Base-by-base conservation (phyloP, 1,284 basidiomycete genomes). In the Cystobasidium sp. region DNA sequence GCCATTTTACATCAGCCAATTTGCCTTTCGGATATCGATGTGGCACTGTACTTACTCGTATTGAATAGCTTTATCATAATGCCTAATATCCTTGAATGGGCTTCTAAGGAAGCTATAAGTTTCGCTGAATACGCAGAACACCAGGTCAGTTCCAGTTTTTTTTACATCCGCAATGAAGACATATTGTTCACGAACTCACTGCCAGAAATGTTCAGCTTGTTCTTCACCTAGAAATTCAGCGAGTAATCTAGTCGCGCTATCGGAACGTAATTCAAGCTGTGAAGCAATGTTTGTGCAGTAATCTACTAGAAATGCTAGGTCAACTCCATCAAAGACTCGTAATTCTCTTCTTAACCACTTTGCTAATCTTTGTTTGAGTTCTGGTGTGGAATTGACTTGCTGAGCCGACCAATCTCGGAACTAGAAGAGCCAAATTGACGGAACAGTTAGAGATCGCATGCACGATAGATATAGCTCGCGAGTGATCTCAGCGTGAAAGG, bases 341-440 rank as follows among this genome's bases (percentile, higher is more conserved):
- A 83, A 75, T 76, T 83, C 82, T 16, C 82, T 73, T 0, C 80
- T 68, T 6, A 80, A 59, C 68, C 82, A 82, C 58, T 76, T 76
- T 67, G 77, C 77, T 18, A 80, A 69, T 67, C 73, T 74, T 12
- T 73, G 71, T 58, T 78, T 78, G 18, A 78, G 20, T 37, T 76
- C 71, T 41, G 78, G 10, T 56, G 75, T 67, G 31, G 37, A 22
- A 5, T 75, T 71, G 20, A 81, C 77, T 3, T 74, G 75, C 16
- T 76, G 59, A 6, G 80, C 78, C 0, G 76, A 77, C 51, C 71
- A 71, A 2, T 80, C 64, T 18, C 77, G 77, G 78, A 79, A 81
- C 41, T 77, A 68, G 10, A 51, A n/a, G 43, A 49, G 12, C 37
- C 18, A 39, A 39, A 20, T 10, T 46, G 41, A 10, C 14, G 47